phyloP scores from a whole-genome alignment of 257 asterid species.

The Voacanga thouarsii region DNA sequence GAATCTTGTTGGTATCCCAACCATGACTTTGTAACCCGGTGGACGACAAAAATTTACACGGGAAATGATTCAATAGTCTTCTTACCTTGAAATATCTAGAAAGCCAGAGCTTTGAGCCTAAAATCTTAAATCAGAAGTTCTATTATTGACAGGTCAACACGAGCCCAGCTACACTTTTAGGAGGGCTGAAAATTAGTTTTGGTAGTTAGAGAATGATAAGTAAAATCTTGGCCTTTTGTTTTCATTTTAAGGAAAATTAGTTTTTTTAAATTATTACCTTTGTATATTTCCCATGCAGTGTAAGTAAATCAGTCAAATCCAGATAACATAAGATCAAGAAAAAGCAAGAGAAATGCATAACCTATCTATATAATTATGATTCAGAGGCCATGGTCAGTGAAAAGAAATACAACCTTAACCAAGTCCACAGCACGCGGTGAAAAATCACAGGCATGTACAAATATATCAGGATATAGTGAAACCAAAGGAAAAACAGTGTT shows the following conservation, averaged over 20 bases:
- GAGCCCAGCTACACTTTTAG: background rate
- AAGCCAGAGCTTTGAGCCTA: background rate
- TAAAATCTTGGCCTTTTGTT: background rate
- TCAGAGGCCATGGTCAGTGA: slow-evolving; percentile 3
- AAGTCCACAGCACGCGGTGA: slow-evolving; percentile 87
- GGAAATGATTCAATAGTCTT: background rate
- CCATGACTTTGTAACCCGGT: background rate
- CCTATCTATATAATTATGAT: background rate
- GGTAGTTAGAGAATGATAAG: background rate
- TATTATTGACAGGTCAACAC: background rate
- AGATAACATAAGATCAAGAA: background rate
- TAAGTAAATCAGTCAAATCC: background rate
- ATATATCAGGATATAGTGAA: slow-evolving; percentile 61
- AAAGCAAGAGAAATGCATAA: slow-evolving; percentile 2
- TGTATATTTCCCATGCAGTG: background rate
- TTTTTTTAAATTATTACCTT: background rate
- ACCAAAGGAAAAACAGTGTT: slow-evolving; percentile 87
- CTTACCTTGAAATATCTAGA: background rate
- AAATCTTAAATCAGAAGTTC: background rate
- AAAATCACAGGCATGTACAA: slow-evolving; percentile 91
- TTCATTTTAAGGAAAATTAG: background rate
- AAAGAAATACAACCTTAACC: slow-evolving; percentile 63
- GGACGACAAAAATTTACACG: background rate
- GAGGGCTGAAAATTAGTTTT: background rate
- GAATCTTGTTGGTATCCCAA: background rate